Percentiles rank a stretch among this genome's conserved stretches.
phyloP scores from a whole-genome alignment of 345 rosid species.

The Physaria fendleri region DNA sequence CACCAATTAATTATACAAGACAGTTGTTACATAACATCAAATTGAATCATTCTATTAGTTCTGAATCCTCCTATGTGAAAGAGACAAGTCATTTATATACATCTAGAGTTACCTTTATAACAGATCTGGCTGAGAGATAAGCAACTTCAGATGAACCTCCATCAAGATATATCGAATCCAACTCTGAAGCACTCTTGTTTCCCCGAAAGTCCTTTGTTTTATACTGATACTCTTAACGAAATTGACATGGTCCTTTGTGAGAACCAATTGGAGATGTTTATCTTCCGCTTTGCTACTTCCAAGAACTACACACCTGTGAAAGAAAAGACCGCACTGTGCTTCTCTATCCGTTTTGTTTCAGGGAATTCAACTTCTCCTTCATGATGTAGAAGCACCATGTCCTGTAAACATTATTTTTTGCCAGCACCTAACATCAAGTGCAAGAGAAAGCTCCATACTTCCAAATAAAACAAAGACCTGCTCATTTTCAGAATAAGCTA shows the following conservation, averaged over 20 bases:
- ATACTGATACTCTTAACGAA: conserved; percentile 61
- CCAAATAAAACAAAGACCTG: conserved; percentile 43
- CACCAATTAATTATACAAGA: too few relatives aligned
- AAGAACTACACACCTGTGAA: conserved; percentile 65
- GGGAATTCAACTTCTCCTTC: conserved; percentile 79
- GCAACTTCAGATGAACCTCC: conserved; percentile 84
- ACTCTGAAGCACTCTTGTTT: conserved; percentile 42
- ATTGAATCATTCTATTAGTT: not conserved
- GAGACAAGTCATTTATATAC: not conserved
- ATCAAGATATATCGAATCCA: conserved; percentile 75
- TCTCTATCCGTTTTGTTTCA: conserved; percentile 42
- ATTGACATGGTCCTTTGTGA: conserved; percentile 54
- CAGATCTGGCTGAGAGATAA: conserved; percentile 83
- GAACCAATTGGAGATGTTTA: conserved; percentile 49
- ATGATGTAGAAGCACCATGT: conserved; percentile 93
- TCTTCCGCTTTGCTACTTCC: conserved; percentile 63
- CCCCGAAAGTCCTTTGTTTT: conserved; percentile 45
- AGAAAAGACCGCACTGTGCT: conserved; percentile 51
- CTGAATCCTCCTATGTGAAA: not conserved
- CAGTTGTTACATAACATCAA: too few relatives aligned
- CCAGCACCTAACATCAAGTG: conserved; percentile 1
- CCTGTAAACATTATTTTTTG: conserved; percentile 38
- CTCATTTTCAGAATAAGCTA: conserved; percentile 63
- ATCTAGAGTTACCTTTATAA: conserved; percentile 51
- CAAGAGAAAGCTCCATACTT: not conserved